Conservation (phyloP, 2,329 filamentous ascomycete genomes). For the Cladobotryum protrusum region DNA sequence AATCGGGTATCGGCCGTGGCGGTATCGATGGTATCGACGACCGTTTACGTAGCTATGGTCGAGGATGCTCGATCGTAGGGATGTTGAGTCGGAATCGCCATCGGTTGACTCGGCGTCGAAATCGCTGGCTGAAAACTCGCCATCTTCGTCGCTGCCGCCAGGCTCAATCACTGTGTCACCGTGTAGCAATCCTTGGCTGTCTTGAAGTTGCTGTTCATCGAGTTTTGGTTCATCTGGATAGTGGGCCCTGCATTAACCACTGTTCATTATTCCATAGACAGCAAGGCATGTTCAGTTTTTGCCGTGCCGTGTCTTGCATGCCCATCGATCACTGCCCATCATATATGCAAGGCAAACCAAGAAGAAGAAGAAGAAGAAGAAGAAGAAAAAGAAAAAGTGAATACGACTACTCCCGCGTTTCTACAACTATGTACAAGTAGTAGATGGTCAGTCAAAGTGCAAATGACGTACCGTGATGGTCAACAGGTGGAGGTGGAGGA, state of each 20-base stretch:
- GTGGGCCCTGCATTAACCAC: too few species aligned
- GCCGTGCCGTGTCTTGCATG: too few species aligned
- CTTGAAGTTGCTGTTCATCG: not conserved
- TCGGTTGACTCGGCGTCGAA: conserved; percentile 6
- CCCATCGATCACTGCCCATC: too few species aligned
- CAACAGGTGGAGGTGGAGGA: not conserved
- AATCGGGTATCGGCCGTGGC: conserved; percentile 37
- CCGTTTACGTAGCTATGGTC: conserved; percentile 15
- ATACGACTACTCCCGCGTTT: too few species aligned
- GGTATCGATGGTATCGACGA: conserved; percentile 38
- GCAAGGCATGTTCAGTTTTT: too few species aligned
- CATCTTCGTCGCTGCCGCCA: conserved; percentile 28
- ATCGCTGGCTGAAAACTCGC: conserved; percentile 27
- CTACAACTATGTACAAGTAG: too few species aligned
- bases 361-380: too few species aligned
- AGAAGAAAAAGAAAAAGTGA: too few species aligned
- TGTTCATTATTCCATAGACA: too few species aligned
- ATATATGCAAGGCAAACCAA: too few species aligned
- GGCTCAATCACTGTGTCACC: conserved; percentile 25
- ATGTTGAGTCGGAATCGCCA: conserved; percentile 5
- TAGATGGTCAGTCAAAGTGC: too few species aligned
- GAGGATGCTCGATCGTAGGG: conserved; percentile 7
- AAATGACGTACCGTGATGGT: conserved; percentile 1
- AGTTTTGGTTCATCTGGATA: not conserved
- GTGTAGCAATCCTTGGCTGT: conserved; percentile 21